phyloP scores from a whole-genome alignment of 2,329 filamentous ascomycete species.

The Fusarium equiseti region DNA sequence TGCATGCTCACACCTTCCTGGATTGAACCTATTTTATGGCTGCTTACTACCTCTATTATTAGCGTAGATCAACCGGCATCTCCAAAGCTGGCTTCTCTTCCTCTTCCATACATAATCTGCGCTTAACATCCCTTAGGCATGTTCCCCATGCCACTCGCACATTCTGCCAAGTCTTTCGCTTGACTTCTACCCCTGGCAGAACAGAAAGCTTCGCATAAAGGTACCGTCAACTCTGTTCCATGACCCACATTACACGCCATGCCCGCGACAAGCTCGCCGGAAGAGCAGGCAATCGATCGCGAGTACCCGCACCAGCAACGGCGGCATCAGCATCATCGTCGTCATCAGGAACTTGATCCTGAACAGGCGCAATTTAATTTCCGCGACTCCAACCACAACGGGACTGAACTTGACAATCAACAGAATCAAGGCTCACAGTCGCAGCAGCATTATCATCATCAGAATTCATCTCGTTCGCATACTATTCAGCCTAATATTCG shows the following conservation, averaged over 20 bases:
- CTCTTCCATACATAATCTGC: neutral
- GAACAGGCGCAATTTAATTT: conserved; percentile 13
- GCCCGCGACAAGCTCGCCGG: conserved; percentile 43
- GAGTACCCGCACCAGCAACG: conserved; percentile 33
- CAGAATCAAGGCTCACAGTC: conserved; percentile 33
- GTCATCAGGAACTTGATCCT: conserved; percentile 38
- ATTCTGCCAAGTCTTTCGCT: conserved; percentile 37
- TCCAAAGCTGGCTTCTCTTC: conserved; percentile 9
- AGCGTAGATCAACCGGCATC: conserved; percentile 1
- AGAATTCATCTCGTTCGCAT: conserved; percentile 13
- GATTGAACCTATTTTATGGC: neutral
- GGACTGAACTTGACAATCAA: conserved; percentile 21
- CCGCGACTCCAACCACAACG: conserved; percentile 6
- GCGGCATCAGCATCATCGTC: conserved; percentile 24
- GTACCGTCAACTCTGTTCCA: conserved; percentile 37
- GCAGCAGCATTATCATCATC: conserved; percentile 14
- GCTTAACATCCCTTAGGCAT: neutral
- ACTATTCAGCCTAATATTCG: conserved; percentile 19
- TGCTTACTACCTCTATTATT: conserved; percentile 1
- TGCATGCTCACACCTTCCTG: conserved; percentile 13
- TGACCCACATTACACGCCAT: conserved; percentile 46
- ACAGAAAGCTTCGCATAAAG: conserved; percentile 28
- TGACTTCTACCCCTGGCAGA: conserved; percentile 23
- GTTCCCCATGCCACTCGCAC: neutral
- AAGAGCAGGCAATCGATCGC: conserved; percentile 40